Percentiles rank a stretch among this genome's conserved stretches.
Evolutionary conservation across 257 asterid genomes (phyloP).

Genomic region (Ajuga chamaepitys): DNA sequence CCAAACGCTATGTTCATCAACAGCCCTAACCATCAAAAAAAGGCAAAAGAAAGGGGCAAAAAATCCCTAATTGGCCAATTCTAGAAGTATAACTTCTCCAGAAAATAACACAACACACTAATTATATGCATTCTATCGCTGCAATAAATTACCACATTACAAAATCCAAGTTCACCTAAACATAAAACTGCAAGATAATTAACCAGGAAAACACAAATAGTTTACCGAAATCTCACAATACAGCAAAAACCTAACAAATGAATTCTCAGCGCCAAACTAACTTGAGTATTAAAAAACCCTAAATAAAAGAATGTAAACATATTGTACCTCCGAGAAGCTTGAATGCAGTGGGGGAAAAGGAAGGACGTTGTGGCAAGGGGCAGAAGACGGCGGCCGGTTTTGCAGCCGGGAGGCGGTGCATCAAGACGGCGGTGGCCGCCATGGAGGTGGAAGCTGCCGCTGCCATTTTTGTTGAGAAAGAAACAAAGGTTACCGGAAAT

Average conservation of each 20-base stretch:
- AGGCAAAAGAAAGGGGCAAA: too few relatives aligned
- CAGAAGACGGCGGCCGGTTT: constrained; percentile 34
- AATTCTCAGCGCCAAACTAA: not conserved
- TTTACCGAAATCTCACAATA: not conserved
- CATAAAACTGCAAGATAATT: not conserved
- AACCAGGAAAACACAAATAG: not conserved
- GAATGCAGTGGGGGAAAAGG: constrained; percentile 39
- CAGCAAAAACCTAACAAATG: not conserved
- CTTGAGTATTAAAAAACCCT: not conserved
- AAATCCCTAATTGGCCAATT: not conserved
- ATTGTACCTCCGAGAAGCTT: constrained; percentile 46
- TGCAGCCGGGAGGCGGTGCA: constrained; percentile 42
- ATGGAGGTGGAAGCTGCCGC: constrained; percentile 83
- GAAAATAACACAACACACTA: not conserved
- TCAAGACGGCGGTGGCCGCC: constrained; percentile 81
- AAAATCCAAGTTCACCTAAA: not conserved
- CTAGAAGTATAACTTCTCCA: not conserved
- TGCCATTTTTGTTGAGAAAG: constrained; percentile 43
- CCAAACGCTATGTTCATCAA: too few relatives aligned
- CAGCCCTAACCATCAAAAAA: too few relatives aligned
- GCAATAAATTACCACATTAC: constrained; percentile 1
- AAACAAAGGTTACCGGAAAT: not conserved
- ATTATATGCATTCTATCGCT: constrained; percentile 9
- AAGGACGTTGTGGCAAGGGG: constrained; percentile 49
- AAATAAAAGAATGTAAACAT: not conserved